phyloP scores from a whole-genome alignment of 495 filamentous ascomycete species.

The Friedmanniomyces simplex region DNA sequence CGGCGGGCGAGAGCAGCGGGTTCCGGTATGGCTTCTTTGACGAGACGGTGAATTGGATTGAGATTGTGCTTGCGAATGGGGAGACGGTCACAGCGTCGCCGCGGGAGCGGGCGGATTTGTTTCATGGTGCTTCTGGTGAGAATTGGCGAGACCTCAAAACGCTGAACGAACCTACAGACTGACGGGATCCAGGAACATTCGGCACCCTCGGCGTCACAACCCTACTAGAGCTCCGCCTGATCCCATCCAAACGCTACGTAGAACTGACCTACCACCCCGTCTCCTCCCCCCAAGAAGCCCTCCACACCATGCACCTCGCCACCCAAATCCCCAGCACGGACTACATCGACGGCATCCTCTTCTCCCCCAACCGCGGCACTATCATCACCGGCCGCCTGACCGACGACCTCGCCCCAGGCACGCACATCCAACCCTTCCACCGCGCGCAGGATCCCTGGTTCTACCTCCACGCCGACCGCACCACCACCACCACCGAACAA shows the following conservation, averaged over 20 bases:
- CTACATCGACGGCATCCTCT: slow-evolving; percentile 39
- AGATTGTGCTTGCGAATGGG: slow-evolving; percentile 50
- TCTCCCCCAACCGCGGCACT: slow-evolving; percentile 40
- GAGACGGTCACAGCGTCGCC: slow-evolving; percentile 35
- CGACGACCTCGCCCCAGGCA: slow-evolving; percentile 23
- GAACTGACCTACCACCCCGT: slow-evolving; percentile 44
- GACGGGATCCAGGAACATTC: slow-evolving; percentile 28
- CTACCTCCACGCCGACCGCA: slow-evolving; percentile 26
- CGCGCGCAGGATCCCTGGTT: slow-evolving; percentile 25
- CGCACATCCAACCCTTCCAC: slow-evolving; percentile 27
- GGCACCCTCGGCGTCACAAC: slow-evolving; percentile 49
- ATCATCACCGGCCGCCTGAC: slow-evolving; percentile 44
- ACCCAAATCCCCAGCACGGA: slow-evolving; percentile 15
- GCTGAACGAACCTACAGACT: background rate
- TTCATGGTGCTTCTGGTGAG: slow-evolving; percentile 43
- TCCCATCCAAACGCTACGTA: slow-evolving; percentile 45
- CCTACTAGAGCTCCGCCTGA: slow-evolving; percentile 43
- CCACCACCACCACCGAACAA: too few species aligned
- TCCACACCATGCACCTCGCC: slow-evolving; percentile 29
- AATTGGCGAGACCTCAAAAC: too few species aligned
- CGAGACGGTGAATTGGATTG: slow-evolving; percentile 42
- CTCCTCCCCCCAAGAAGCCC: slow-evolving; percentile 22
- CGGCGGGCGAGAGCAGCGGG: slow-evolving; percentile 48
- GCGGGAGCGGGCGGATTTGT: slow-evolving; percentile 39
- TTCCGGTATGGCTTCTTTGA: slow-evolving; percentile 54